Evolutionary conservation across 106 monocot genomes (phyloP), one percentile per base, ranked within the genome.

Genomic region (Dendrobium chrysotoxum): DNA sequence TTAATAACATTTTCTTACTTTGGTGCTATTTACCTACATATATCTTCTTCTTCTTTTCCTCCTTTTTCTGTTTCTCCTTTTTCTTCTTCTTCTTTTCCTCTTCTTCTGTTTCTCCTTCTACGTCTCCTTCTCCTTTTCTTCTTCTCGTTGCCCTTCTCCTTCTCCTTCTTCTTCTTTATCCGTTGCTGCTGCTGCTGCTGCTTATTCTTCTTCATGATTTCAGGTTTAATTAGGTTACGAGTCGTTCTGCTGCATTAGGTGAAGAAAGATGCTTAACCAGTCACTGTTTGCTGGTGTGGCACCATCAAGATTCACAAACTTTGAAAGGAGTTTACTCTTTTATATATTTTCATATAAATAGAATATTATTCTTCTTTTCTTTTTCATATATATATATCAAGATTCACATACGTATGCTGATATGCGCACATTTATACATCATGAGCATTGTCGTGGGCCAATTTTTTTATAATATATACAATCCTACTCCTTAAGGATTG

Each of bases 261-360:
- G 57, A 57, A 18, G 20, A 57, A 21, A 26, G 64, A 50, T 8
- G 21, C 5, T 57, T 44, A 79, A 41, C 28, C 44, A 79, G 79
- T 79, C 79, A 47, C 67, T 79, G 64, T 79, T 79, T 79, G 79
- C 68, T 67, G 25, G 79, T 68, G 79, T 79, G 65, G 79, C 79
- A 79, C 35, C 79, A 79, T 66, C 79, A 79, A 79, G 79, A 79
- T 79, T 79, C 79, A 79, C 79, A 79, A 65, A 65, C n/a, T 65
- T 65, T 65, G 5, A 5, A 21, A 5, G 10, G 21, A 26, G 64
- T 12, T 65, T 25, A 23, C 26, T 65, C 64, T 40, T 79, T 67
- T 50, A 50, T 50, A 50, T 50, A 13, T 11, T 50, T 13, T 13
- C 13, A 13, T 35, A 35, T 35, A 35, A 35, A 35, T 35, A 35